phyloP scores from a whole-genome alignment of 2,329 filamentous ascomycete species.

The Trichoderma arundinaceum region DNA sequence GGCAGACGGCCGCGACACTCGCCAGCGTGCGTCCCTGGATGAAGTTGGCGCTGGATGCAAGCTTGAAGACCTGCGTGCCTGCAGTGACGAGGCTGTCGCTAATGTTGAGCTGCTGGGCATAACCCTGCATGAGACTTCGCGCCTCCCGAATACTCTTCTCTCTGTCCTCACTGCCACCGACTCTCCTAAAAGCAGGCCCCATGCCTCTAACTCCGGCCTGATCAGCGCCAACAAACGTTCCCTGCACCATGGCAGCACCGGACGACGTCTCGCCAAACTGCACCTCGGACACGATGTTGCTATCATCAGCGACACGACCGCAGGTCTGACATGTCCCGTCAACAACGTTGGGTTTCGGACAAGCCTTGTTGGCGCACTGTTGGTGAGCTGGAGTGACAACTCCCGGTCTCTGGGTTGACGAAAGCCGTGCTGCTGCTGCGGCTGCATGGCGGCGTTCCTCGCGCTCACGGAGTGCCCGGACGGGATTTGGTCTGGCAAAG shows the following conservation, averaged over 20 bases:
- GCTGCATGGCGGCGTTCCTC: constrained; percentile 52
- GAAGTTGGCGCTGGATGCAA: constrained; percentile 76
- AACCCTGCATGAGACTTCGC: constrained; percentile 64
- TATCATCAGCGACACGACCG: constrained; percentile 81
- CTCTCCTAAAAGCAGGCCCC: constrained; percentile 65
- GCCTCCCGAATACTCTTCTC: constrained; percentile 66
- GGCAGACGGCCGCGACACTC: constrained; percentile 85
- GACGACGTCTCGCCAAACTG: constrained; percentile 86
- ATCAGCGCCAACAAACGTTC: constrained; percentile 83
- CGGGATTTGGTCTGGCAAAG: constrained; percentile 53
- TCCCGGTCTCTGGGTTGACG: constrained; percentile 42
- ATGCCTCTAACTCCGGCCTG: constrained; percentile 77
- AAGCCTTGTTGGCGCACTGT: constrained; percentile 64
- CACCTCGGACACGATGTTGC: constrained; percentile 90
- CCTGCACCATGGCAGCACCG: constrained; percentile 88
- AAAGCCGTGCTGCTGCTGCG: constrained; percentile 39
- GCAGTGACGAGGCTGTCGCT: constrained; percentile 67
- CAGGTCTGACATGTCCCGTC: constrained; percentile 80
- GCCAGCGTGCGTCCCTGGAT: constrained; percentile 84
- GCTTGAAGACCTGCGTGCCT: constrained; percentile 75
- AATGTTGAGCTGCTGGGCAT: constrained; percentile 64
- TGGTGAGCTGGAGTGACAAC: constrained; percentile 46
- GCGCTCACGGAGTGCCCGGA: constrained; percentile 59
- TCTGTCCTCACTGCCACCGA: constrained; percentile 63
- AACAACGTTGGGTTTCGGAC: constrained; percentile 65